These are phyloP conservation scores for Metarhizium guizhouense DNA, from an alignment of 2,329 filamentous ascomycete species.

Conservation along the genomic window DNA sequence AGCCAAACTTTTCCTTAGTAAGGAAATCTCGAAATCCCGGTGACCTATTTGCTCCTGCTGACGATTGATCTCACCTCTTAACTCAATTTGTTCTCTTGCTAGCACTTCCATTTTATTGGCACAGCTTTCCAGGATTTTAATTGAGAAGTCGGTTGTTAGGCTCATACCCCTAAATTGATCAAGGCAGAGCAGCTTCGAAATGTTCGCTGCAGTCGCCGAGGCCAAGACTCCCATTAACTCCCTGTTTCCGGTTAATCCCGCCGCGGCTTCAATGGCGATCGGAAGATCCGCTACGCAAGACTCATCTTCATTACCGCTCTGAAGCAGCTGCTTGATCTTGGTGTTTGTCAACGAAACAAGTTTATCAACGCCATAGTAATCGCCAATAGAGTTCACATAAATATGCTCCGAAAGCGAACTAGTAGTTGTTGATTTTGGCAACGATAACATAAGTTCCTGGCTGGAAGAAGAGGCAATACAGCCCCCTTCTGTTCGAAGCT, in stretches of 20 bases:
- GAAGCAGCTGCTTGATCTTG: slow-evolving; percentile 5
- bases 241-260: background rate
- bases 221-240: background rate
- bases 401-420: slow-evolving; percentile 7
- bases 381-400: slow-evolving; percentile 12
- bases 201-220: background rate
- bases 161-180: too few relatives aligned
- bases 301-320: background rate
- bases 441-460: background rate
- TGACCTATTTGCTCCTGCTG: too few relatives aligned
- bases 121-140: too few relatives aligned
- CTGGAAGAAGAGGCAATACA: too few relatives aligned
- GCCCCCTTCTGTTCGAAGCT: too few relatives aligned
- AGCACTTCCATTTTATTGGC: too few relatives aligned
- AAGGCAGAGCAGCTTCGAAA: background rate
- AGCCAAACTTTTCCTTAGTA: too few relatives aligned
- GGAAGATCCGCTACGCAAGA: background rate
- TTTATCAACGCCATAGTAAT: slow-evolving; percentile 11
- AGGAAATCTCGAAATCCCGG: too few relatives aligned
- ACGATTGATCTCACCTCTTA: too few relatives aligned
- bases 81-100: too few relatives aligned
- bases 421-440: background rate
- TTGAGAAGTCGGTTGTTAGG: too few relatives aligned
- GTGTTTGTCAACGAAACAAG: slow-evolving; percentile 8
- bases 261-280: background rate